These are phyloP conservation scores for Saccharum officinarum DNA, from an alignment of 176 grass and related monocot species.

Conservation along the genomic window DNA sequence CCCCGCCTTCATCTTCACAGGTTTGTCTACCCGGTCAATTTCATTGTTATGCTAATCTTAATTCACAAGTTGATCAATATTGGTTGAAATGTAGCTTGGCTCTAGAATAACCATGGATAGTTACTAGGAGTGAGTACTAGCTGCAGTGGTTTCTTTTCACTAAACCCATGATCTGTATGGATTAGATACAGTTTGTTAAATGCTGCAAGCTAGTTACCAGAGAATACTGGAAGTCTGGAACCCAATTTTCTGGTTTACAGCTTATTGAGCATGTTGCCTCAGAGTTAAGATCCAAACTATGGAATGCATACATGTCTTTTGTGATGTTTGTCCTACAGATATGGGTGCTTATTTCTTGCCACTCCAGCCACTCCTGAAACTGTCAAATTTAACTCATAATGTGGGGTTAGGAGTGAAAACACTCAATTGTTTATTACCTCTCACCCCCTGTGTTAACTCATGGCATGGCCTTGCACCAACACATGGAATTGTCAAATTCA, in stretches of 20 bases:
- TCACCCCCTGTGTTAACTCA: background rate
- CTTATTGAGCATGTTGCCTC: background rate
- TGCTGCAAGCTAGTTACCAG: background rate
- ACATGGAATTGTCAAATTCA: background rate
- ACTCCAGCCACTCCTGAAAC: background rate
- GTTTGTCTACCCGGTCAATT: conserved; percentile 16
- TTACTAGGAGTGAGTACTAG: background rate
- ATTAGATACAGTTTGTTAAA: background rate
- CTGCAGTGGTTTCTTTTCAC: background rate
- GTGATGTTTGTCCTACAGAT: background rate
- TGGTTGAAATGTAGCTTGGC: background rate
- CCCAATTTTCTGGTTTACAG: background rate
- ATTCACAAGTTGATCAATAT: background rate
- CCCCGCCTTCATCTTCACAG: conserved; percentile 51
- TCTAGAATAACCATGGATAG: background rate
- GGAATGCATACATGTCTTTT: background rate
- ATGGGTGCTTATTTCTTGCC: background rate
- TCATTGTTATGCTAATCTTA: conserved; percentile 10
- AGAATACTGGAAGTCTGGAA: background rate
- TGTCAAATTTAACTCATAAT: conserved; percentile 7
- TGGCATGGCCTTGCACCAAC: background rate
- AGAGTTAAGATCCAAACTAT: background rate
- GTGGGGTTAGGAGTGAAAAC: background rate
- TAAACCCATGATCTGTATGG: background rate
- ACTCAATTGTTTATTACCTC: background rate